Evolutionary conservation across 345 rosid genomes (phyloP).

Genomic region (Garcia nutans): DNA sequence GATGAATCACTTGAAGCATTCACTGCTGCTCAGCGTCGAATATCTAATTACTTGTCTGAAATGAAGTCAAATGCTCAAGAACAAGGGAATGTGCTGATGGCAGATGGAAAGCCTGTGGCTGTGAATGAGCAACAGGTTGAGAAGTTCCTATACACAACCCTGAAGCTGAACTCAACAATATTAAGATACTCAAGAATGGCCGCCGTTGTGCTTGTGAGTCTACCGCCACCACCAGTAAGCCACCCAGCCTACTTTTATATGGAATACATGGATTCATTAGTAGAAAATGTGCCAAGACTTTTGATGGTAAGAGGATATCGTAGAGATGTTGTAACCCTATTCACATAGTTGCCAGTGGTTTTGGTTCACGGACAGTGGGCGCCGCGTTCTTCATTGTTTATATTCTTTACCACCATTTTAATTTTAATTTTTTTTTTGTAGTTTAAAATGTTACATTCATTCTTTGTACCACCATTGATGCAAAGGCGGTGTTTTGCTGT

Average conservation of each 20-base stretch:
- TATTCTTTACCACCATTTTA: conserved; percentile 4
- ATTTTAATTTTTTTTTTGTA: conserved; percentile 26
- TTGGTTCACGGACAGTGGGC: conserved; percentile 7
- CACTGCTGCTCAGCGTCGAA: conserved; percentile 68
- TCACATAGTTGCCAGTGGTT: conserved; percentile 54
- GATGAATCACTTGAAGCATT: conserved; percentile 82
- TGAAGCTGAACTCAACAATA: conserved; percentile 83
- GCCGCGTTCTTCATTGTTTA: conserved; percentile 22
- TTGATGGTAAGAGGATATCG: conserved; percentile 98
- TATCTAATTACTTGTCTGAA: conserved; percentile 59
- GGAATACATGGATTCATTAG: conserved; percentile 99
- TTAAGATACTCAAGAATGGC: conserved; percentile 82
- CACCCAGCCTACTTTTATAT: conserved; percentile 95
- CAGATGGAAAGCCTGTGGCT: conserved; percentile 75
- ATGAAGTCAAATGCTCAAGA: conserved; percentile 49
- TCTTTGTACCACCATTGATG: conserved; percentile 28
- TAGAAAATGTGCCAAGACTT: conserved; percentile 90
- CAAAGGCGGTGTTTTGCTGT: conserved; percentile 12
- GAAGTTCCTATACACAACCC: conserved; percentile 76
- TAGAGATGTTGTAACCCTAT: conserved; percentile 93
- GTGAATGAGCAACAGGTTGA: conserved; percentile 81
- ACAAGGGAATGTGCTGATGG: conserved; percentile 51
- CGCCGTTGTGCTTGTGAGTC: conserved; percentile 85
- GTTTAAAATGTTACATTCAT: conserved; percentile 30
- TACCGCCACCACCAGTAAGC: conserved; percentile 68